A percentile compares a stretch with the other conserved stretches of the same genome.
These are phyloP conservation scores for Ceraceosorus bombacis DNA, from an alignment of 1,284 basidiomycete species.

Conservation along the genomic window DNA sequence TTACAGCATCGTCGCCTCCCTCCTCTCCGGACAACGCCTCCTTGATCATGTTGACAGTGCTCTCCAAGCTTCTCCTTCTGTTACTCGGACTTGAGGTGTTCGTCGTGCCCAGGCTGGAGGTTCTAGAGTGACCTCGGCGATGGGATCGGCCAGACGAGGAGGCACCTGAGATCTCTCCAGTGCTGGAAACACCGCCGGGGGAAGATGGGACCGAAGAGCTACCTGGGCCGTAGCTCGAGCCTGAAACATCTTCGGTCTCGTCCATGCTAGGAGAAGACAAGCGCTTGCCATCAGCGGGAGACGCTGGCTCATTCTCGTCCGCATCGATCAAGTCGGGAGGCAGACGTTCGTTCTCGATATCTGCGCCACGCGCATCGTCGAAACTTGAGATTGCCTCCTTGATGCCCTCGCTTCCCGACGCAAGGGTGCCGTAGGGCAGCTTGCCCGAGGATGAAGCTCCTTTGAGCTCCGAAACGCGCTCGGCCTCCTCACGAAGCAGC, in stretches of 20 bases:
- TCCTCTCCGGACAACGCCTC: constrained; percentile 44
- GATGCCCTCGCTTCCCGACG: constrained; percentile 85
- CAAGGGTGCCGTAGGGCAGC: constrained; percentile 78
- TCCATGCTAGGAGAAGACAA: constrained; percentile 50
- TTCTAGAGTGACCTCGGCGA: constrained; percentile 69
- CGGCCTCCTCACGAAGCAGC: constrained; percentile 91
- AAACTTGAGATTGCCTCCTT: constrained; percentile 90
- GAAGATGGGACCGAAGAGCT: constrained; percentile 11
- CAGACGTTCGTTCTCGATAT: constrained; percentile 91
- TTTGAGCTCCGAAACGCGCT: constrained; percentile 94
- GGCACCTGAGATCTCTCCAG: background rate
- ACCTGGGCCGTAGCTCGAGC: background rate
- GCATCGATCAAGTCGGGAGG: constrained; percentile 92
- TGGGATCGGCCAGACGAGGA: constrained; percentile 9
- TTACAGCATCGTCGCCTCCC: constrained; percentile 26
- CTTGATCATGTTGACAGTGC: constrained; percentile 89
- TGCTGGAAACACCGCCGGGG: constrained; percentile 6
- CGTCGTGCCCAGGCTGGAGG: constrained; percentile 88
- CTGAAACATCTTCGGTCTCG: background rate
- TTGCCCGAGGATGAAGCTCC: constrained; percentile 69
- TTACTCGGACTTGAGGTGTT: constrained; percentile 83
- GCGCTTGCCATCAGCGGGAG: constrained; percentile 49
- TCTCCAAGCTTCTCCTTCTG: constrained; percentile 82
- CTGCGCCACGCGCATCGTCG: constrained; percentile 92
- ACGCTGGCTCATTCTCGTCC: constrained; percentile 63